These are phyloP conservation scores for Takashimella tepidaria DNA, from an alignment of 1,284 basidiomycete genomes.

Conservation along the genomic window DNA sequence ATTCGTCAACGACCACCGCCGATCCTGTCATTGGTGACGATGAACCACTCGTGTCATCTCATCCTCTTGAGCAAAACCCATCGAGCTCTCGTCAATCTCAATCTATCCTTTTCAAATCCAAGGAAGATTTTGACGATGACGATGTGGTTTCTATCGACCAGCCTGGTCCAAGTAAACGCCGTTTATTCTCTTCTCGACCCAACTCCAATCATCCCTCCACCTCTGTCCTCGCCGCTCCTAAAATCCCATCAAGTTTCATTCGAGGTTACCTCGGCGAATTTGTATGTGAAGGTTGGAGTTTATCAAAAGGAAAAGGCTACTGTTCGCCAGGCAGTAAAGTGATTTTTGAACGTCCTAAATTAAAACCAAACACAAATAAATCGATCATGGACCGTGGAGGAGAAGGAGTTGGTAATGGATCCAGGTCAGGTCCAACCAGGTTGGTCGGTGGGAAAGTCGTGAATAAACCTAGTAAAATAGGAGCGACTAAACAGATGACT, in stretches of 20 bases:
- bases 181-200: slow-evolving; percentile 7
- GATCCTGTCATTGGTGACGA: too few species aligned
- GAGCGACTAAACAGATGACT: slow-evolving; percentile 39
- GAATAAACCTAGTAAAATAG: slow-evolving; percentile 28
- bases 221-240: slow-evolving; percentile 8
- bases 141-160: slow-evolving; percentile 14
- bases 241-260: slow-evolving; percentile 24
- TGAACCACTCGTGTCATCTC: too few species aligned
- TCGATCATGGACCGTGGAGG: slow-evolving; percentile 11
- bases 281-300: slow-evolving; percentile 47
- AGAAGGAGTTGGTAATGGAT: slow-evolving; percentile 15
- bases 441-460: slow-evolving; percentile 44
- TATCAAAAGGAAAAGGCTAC: slow-evolving; percentile 48
- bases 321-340: slow-evolving; percentile 43
- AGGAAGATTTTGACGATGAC: neutral
- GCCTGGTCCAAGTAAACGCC: slow-evolving; percentile 1
- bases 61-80: too few species aligned
- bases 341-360: slow-evolving; percentile 39
- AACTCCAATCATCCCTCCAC: slow-evolving; percentile 18
- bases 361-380: slow-evolving; percentile 14
- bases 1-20: too few species aligned
- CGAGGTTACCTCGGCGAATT: slow-evolving; percentile 47
- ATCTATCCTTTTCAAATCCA: neutral
- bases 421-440: slow-evolving; percentile 33
- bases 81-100: neutral